Conservation (phyloP, 352 stramenopile genomes). For the Pythium chondricola region DNA sequence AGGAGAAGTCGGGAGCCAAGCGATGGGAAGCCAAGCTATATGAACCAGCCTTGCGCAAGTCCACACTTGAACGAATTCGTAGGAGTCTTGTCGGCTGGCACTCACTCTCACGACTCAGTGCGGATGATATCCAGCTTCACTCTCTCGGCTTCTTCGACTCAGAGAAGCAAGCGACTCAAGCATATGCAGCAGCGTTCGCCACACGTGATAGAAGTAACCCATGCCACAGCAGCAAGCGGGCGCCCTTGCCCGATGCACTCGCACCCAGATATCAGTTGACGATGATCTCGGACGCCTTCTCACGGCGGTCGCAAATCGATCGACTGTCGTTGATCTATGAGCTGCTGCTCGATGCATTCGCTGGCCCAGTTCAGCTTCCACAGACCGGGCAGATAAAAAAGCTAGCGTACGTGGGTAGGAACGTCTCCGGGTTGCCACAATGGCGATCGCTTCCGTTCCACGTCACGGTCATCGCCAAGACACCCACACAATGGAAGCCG, state of each 20-base stretch:
- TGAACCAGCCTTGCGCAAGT: conserved; percentile 41
- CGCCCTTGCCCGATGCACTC: background rate
- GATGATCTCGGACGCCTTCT: conserved; percentile 47
- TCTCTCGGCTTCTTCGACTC: conserved; percentile 55
- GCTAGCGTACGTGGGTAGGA: conserved; percentile 16
- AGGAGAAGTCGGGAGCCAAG: conserved; percentile 46
- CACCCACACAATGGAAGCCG: conserved; percentile 32
- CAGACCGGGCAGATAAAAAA: too few species aligned
- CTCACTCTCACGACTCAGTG: conserved; percentile 24
- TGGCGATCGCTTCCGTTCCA: conserved; percentile 39
- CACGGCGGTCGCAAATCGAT: conserved; percentile 34
- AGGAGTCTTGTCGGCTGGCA: conserved; percentile 22
- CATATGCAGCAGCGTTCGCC: conserved; percentile 24
- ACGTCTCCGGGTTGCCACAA: conserved; percentile 31
- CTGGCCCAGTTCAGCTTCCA: too few species aligned
- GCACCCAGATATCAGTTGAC: conserved; percentile 32
- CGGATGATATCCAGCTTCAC: conserved; percentile 39
- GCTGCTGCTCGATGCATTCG: conserved; percentile 4
- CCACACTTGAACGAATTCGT: conserved; percentile 17
- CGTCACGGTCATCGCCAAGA: conserved; percentile 41
- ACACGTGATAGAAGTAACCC: conserved; percentile 19
- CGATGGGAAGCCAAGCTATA: conserved; percentile 58
- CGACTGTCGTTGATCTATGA: conserved; percentile 43
- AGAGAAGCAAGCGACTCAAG: conserved; percentile 35
- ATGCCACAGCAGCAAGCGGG: background rate